Evolutionary conservation across 192 early-diverging fungal species (phyloP).

Genomic region (Entrophospora sp.): DNA sequence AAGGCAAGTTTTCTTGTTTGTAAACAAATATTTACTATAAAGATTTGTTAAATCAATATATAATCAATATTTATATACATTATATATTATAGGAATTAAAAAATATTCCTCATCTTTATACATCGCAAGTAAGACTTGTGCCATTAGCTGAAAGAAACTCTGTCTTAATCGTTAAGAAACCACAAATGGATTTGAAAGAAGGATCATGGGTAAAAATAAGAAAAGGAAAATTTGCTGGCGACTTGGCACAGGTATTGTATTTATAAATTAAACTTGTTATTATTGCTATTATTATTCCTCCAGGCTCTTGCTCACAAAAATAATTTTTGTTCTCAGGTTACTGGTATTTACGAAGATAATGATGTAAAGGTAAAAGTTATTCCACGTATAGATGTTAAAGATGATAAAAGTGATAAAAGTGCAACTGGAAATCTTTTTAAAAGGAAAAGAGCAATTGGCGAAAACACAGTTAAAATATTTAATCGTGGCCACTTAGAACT

Average conservation of each 20-base stretch:
- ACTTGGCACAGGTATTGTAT: conserved; percentile 74
- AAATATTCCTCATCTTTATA: conserved; percentile 68
- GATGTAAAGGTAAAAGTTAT: conserved; percentile 58
- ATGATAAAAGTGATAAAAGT: conserved; percentile 22
- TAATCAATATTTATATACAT: neutral
- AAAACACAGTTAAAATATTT: conserved; percentile 45
- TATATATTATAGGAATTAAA: conserved; percentile 54
- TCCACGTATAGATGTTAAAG: conserved; percentile 44
- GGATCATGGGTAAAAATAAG: conserved; percentile 84
- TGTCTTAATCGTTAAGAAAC: conserved; percentile 67
- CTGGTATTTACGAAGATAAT: conserved; percentile 55
- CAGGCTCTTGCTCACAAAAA: no score
- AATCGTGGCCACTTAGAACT: conserved; percentile 79
- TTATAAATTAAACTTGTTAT: neutral
- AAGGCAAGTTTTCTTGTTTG: conserved; percentile 24
- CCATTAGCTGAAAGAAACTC: conserved; percentile 89
- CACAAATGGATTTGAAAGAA: conserved; percentile 48
- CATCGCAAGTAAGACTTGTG: conserved; percentile 64
- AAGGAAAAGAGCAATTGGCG: conserved; percentile 46
- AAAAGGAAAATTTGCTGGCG: conserved; percentile 87
- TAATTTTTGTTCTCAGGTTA: no score
- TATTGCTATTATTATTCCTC: neutral
- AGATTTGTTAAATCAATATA: neutral
- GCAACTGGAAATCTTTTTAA: conserved; percentile 31
- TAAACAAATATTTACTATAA: no score